Evolutionary conservation across 192 early-diverging fungal species (phyloP).

Genomic region (Coemansia sp.): DNA sequence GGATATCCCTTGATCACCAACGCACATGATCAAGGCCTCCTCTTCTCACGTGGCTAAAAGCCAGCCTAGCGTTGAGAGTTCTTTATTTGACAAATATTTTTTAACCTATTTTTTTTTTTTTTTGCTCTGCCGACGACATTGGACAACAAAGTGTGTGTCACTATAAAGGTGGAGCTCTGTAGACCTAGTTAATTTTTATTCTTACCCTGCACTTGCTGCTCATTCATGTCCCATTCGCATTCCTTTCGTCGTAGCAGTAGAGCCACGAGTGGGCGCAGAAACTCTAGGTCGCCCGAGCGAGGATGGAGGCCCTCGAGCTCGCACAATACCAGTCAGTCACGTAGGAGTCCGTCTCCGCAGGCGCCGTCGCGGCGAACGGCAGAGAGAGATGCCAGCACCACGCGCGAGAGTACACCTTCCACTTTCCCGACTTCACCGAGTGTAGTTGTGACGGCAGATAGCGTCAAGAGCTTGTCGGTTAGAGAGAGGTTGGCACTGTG

Average conservation of each 20-base stretch:
- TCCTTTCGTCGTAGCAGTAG: conserved; percentile 38
- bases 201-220: conserved; percentile 2
- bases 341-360: neutral
- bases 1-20: no score
- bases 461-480: conserved; percentile 70
- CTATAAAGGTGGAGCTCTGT: neutral
- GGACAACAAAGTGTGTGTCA: neutral
- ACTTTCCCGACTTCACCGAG: conserved; percentile 30
- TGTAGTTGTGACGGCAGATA: conserved; percentile 46
- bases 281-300: conserved; percentile 32
- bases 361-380: neutral
- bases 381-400: neutral
- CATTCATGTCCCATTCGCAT: conserved; percentile 44
- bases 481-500: conserved; percentile 83
- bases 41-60: no score
- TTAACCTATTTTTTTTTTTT: no score
- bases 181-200: neutral
- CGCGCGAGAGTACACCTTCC: conserved; percentile 3
- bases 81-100: no score
- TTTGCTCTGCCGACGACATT: no score
- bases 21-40: no score
- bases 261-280: conserved; percentile 19
- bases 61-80: no score
- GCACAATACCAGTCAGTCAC: neutral
- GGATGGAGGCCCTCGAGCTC: neutral